Conservation (phyloP, 805 yeast species). For the Brettanomyces anomalus region DNA sequence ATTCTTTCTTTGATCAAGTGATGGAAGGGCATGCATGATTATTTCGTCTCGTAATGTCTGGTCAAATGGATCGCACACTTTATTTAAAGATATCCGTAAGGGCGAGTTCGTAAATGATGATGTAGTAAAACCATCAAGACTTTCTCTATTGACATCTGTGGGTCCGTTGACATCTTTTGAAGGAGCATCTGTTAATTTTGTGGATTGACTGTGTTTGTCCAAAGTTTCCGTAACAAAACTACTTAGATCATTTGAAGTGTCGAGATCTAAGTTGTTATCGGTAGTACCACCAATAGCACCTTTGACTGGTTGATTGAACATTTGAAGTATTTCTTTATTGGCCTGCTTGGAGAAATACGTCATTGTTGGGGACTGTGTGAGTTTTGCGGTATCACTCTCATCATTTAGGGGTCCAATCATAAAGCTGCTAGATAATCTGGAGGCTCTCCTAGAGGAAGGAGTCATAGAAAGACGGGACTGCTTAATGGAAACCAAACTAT, state of each 20-base stretch:
- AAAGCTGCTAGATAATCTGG: not conserved
- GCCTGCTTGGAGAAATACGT: constrained; percentile 73
- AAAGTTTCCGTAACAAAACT: too few relatives aligned
- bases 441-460: constrained; percentile 3
- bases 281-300: not conserved
- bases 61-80: constrained; percentile 32
- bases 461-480: constrained; percentile 3
- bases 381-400: constrained; percentile 6
- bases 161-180: constrained; percentile 17
- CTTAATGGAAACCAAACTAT: not conserved
- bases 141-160: constrained; percentile 40
- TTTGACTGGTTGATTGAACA: constrained; percentile 53
- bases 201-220: too few relatives aligned
- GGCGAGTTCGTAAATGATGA: constrained; percentile 35
- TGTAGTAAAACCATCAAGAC: constrained; percentile 25
- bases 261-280: constrained; percentile 8
- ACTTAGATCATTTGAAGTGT: not conserved
- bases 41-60: constrained; percentile 23
- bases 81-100: not conserved
- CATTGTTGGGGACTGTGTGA: constrained; percentile 62
- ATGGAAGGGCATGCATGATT: constrained; percentile 1
- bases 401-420: constrained; percentile 2
- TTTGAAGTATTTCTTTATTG: constrained; percentile 58
- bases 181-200: too few relatives aligned
- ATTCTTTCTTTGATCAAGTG: constrained; percentile 17